phyloP scores from a whole-genome alignment of 768 basidiomycete species.

The Lentinula boryana region DNA sequence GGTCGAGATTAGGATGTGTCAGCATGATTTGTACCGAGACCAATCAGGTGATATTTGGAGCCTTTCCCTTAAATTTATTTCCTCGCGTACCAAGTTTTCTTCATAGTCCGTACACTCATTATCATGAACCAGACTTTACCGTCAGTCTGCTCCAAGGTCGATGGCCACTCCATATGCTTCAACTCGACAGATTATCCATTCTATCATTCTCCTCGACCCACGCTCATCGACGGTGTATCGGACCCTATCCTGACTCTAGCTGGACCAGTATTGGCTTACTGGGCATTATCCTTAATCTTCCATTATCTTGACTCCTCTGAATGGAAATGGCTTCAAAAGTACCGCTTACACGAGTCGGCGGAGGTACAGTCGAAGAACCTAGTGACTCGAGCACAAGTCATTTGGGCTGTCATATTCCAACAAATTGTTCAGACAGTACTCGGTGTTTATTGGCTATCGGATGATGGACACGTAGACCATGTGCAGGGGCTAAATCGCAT shows the following conservation, averaged over 20 bases:
- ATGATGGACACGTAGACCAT: slow-evolving; percentile 31
- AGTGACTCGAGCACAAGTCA: slow-evolving; percentile 64
- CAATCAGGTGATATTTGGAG: not conserved
- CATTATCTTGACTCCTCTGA: slow-evolving; percentile 72
- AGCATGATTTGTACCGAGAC: not conserved
- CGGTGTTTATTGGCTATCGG: slow-evolving; percentile 62
- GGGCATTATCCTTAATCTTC: slow-evolving; percentile 76
- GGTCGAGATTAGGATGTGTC: not conserved
- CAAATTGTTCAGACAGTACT: slow-evolving; percentile 79
- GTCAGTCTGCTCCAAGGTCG: not conserved
- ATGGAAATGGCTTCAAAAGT: slow-evolving; percentile 74
- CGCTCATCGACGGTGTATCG: slow-evolving; percentile 50
- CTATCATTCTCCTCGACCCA: slow-evolving; percentile 43
- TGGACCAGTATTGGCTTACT: slow-evolving; percentile 79
- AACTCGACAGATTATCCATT: slow-evolving; percentile 35
- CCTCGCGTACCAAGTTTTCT: not conserved
- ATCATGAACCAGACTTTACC: not conserved
- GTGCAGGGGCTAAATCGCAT: slow-evolving; percentile 35
- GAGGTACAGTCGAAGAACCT: slow-evolving; percentile 75
- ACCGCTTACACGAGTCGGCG: slow-evolving; percentile 82
- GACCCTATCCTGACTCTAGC: slow-evolving; percentile 70
- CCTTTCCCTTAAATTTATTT: not conserved
- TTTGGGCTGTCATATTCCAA: slow-evolving; percentile 79
- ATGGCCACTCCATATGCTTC: slow-evolving; percentile 30
- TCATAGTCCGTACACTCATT: not conserved